Base-by-base conservation (phyloP, 345 rosid genomes). In the Gynandropsis gynandra region DNA sequence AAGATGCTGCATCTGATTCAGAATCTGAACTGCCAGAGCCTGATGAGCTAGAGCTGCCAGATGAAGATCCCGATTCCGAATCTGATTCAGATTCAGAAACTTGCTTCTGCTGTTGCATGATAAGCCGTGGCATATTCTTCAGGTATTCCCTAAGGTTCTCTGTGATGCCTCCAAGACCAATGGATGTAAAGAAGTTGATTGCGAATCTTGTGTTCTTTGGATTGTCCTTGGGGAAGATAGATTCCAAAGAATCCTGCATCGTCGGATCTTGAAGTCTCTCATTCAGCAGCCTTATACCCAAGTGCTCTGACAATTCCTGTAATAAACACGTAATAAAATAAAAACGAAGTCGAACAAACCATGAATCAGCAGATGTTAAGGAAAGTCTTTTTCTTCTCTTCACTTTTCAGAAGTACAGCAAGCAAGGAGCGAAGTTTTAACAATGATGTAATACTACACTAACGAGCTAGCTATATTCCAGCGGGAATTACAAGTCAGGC, bases 81-180 rank as follows among this genome's bases (percentile, higher is more conserved):
- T 20, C 78, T 7, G 72, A 54, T 16, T 51, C 68, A 2, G 72
- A 57, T 31, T 54, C 72, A 0, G 70, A 63, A 8, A 37, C 62
- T 50, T 24, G 29, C 9, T 73, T 62, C 45, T 72, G 80, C 42
- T 77, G 82, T 62, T 80, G 79, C 83, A 77, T 73, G 48, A 80
- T 78, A 33, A 80, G 77, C 27, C 77, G 63, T 0, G 83, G 81
- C 87, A 80, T 73, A 42, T 80, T 77, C 79, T 78, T 80, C 52
- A 78, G 35, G 63, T 77, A 77, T 52, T 78, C 83, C 0, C 83
- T 77, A 34, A 82, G 68, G 45, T 65, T 81, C 42, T 76, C 76
- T 4, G 89, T 85, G 40, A 82, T 74, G 31, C 85, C 87, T 47
- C 85, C 89, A 4, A 85, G 78, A 11, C 89, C 95, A 57, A 82